Base-by-base conservation (phyloP, 306 rosid species). In the Arachis hypogaea region DNA sequence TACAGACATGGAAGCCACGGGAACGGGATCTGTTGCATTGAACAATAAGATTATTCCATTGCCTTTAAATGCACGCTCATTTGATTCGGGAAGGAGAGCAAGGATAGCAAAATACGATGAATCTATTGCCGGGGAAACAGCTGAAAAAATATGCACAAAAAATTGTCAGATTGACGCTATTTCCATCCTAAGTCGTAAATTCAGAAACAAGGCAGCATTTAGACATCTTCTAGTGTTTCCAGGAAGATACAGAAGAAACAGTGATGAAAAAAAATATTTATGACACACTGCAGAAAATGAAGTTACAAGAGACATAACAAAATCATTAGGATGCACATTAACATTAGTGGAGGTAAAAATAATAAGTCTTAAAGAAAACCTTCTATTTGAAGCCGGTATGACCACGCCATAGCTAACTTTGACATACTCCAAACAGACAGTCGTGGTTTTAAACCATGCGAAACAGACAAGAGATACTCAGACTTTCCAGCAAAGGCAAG, bases 311-410 rank as follows among this genome's bases (percentile, higher is more conserved):
- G 47, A 28, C 68, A 57, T 55, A 5, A 42, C 30, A 57, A 71
- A 58, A 47, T 65, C 47, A 58, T 41, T 4, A 41, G 44, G 6
- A 42, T 38, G 67, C 22, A 29, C 8, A 47, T 43, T 71, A 28
- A 71, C 12, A 56, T 36, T 47, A 51, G 59, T 22, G 5, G 18
- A 49, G 71, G 60, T 33, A 66, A 61, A 71, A 38, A 60, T 38
- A 79, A 50, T 43, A 68, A 41, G 46, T 59, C 30, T 16, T 30
- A 30, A 59, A 47, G 38, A 47, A 10, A 68, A 95, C 99, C 99
- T 95, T 95, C 97, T 68, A 90, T 66, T 36, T 88, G 90, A 82
- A 95, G 92, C 78, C 83, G 83, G 84, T 90, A 90, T n/a, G 98
- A 87, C 97, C 98, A 95, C 52, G 82, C 84, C 69, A 81, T 76